phyloP scores from a whole-genome alignment of 106 monocot species.

The Hemerocallis citrina region DNA sequence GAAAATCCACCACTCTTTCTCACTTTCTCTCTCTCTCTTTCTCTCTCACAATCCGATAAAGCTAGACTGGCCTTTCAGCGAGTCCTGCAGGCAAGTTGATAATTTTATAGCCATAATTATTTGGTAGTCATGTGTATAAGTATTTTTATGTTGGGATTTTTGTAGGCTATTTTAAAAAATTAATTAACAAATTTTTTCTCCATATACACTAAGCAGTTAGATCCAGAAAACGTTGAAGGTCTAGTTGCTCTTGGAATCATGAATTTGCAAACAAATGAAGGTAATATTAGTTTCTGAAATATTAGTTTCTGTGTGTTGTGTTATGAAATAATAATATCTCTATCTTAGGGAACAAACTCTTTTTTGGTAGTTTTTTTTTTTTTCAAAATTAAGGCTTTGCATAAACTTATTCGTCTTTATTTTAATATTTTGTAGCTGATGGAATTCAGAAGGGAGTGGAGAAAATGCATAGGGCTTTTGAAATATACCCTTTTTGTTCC shows the following conservation, averaged over 20 bases:
- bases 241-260: constrained; percentile 84
- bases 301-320: no score
- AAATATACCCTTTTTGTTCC: constrained; percentile 75
- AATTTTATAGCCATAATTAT: no score
- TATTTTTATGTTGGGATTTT: no score
- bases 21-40: no score
- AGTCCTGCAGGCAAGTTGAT: constrained; percentile 66
- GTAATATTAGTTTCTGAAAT: constrained; percentile 20
- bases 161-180: constrained; percentile 3
- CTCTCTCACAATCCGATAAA: constrained; percentile 84
- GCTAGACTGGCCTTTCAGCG: constrained; percentile 85
- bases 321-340: neutral
- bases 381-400: neutral
- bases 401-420: neutral
- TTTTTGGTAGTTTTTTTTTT: neutral
- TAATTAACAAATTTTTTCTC: neutral
- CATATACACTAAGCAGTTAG: constrained; percentile 46
- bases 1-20: no score
- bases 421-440: constrained; percentile 38
- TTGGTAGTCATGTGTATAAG: neutral
- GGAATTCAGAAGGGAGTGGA: constrained; percentile 81
- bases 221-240: constrained; percentile 95
- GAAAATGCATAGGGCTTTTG: constrained; percentile 85
- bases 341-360: neutral
- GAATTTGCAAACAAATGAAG: constrained; percentile 96